These are phyloP conservation scores for Scheffersomyces quercinus DNA, from an alignment of 1,139 yeast genomes.

Conservation along the genomic window DNA sequence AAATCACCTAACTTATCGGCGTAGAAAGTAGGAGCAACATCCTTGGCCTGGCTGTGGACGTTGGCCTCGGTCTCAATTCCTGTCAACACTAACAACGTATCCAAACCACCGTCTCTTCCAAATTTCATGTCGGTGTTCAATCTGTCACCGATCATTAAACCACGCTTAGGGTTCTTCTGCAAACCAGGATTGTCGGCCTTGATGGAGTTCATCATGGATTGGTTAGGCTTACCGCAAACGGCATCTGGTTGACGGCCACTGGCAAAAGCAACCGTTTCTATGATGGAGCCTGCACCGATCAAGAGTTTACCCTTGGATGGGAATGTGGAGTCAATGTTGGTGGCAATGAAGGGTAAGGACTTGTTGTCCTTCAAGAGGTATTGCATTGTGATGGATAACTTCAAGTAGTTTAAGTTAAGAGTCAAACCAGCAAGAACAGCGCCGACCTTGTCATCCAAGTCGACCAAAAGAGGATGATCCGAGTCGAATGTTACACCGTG, in stretches of 20 bases:
- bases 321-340: slow-evolving; percentile 94
- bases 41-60: slow-evolving; percentile 42
- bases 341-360: slow-evolving; percentile 77
- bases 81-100: slow-evolving; percentile 80
- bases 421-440: slow-evolving; percentile 91
- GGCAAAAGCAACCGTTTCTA: slow-evolving; percentile 75
- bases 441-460: slow-evolving; percentile 72
- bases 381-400: slow-evolving; percentile 78
- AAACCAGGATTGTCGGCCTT: slow-evolving; percentile 59
- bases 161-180: slow-evolving; percentile 55
- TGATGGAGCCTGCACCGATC: slow-evolving; percentile 95
- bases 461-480: slow-evolving; percentile 31
- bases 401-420: slow-evolving; percentile 72
- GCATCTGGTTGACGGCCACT: slow-evolving; percentile 71
- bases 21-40: slow-evolving; percentile 64
- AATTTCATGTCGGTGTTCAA: slow-evolving; percentile 92
- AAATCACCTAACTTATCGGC: slow-evolving; percentile 78
- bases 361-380: slow-evolving; percentile 64
- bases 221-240: slow-evolving; percentile 86
- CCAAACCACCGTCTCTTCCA: slow-evolving; percentile 83
- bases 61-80: slow-evolving; percentile 82
- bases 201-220: slow-evolving; percentile 88
- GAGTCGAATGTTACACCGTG: slow-evolving; percentile 37
- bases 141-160: slow-evolving; percentile 95
- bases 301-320: slow-evolving; percentile 83